Evolutionary conservation across 208 protist species (phyloP).

Genomic region (Trypanosoma platydactyli): DNA sequence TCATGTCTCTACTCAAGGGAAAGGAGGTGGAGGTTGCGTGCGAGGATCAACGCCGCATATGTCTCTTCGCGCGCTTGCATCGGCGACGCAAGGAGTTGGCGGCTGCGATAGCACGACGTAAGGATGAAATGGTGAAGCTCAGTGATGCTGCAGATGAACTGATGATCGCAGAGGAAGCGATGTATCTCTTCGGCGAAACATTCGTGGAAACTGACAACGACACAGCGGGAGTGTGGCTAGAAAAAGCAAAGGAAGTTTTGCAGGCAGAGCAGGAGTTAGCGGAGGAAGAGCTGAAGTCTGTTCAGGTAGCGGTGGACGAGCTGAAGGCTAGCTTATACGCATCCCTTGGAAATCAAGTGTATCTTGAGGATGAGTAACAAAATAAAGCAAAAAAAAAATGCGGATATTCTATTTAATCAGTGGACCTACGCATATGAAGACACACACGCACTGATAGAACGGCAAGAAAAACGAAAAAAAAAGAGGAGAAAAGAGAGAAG

Average conservation of each 20-base stretch:
- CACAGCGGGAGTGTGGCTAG: slow-evolving; percentile 56
- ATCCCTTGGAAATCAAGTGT: slow-evolving; percentile 88
- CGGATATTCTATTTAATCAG: background rate
- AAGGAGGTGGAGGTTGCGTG: slow-evolving; percentile 78
- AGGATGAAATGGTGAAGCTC: slow-evolving; percentile 76
- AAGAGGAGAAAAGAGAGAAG: background rate
- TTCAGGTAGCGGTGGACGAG: slow-evolving; percentile 53
- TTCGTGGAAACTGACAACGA: slow-evolving; percentile 80
- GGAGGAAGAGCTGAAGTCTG: slow-evolving; percentile 50
- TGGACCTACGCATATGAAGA: background rate
- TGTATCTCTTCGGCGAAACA: slow-evolving; percentile 87
- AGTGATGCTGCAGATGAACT: slow-evolving; percentile 57
- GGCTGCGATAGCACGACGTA: slow-evolving; percentile 37
- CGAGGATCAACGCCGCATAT: slow-evolving; percentile 90
- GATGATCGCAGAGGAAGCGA: slow-evolving; percentile 61
- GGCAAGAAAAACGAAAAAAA: background rate
- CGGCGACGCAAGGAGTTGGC: slow-evolving; percentile 62
- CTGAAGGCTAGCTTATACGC: slow-evolving; percentile 90
- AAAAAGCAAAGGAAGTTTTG: slow-evolving; percentile 51
- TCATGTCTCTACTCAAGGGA: slow-evolving; percentile 33
- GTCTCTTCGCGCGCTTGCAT: slow-evolving; percentile 81
- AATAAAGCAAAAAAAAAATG: slow-evolving; percentile 1
- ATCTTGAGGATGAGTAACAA: slow-evolving; percentile 85
- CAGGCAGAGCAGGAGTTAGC: slow-evolving; percentile 49
- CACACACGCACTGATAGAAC: background rate